phyloP scores from a whole-genome alignment of 352 stramenopile species.

The Elongisporangium anandrum region DNA sequence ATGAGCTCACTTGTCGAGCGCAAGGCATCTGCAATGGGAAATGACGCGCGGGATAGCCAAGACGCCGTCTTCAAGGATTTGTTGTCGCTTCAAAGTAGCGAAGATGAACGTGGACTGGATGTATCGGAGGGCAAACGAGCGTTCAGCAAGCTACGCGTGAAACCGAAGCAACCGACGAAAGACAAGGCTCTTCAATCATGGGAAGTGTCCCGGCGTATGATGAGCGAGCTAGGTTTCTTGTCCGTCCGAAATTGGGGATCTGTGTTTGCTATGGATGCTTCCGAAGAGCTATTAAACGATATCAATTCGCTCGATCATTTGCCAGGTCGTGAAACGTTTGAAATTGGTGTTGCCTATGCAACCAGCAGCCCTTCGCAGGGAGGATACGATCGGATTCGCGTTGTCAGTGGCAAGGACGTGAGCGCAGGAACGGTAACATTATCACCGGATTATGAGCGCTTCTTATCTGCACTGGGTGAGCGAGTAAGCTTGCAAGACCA shows the following conservation, averaged over 20 bases:
- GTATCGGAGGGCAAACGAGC: slow-evolving; percentile 16
- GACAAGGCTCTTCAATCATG: slow-evolving; percentile 59
- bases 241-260: slow-evolving; percentile 84
- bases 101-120: slow-evolving; percentile 23
- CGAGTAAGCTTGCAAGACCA: slow-evolving; percentile 37
- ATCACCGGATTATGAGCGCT: slow-evolving; percentile 68
- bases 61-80: slow-evolving; percentile 69
- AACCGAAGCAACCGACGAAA: slow-evolving; percentile 44
- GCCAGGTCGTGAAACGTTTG: slow-evolving; percentile 73
- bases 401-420: slow-evolving; percentile 53
- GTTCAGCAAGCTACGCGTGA: slow-evolving; percentile 7
- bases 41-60: slow-evolving; percentile 47
- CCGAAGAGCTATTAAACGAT: slow-evolving; percentile 53
- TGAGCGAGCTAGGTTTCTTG: slow-evolving; percentile 79
- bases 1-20: slow-evolving; percentile 61
- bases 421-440: slow-evolving; percentile 28
- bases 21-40: slow-evolving; percentile 44
- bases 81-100: slow-evolving; percentile 47
- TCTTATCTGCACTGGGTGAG: slow-evolving; percentile 66
- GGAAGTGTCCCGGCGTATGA: slow-evolving; percentile 75
- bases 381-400: slow-evolving; percentile 71
- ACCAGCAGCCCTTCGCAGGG: slow-evolving; percentile 60
- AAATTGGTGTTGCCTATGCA: slow-evolving; percentile 75
- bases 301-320: slow-evolving; percentile 73
- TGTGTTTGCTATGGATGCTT: slow-evolving; percentile 74